phyloP scores from a whole-genome alignment of 148 eudicot species.

The Vaccinium darrowii region DNA sequence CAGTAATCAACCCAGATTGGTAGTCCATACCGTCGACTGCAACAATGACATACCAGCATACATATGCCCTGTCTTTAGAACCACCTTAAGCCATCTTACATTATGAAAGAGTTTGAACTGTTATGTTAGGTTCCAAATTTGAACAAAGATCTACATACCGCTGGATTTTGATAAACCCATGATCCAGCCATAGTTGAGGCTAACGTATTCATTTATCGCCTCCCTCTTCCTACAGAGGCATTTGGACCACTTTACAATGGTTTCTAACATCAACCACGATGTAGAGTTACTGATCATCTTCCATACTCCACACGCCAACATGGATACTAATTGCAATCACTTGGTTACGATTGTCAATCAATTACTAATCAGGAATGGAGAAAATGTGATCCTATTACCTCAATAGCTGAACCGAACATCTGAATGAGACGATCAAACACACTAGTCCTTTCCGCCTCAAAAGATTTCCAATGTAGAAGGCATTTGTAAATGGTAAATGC shows the following conservation, averaged over 20 bases:
- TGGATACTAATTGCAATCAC: neutral
- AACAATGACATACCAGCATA: neutral
- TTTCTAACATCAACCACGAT: neutral
- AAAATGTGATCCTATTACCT: constrained; percentile 48
- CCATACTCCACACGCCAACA: neutral
- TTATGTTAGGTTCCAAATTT: neutral
- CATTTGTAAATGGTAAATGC: constrained; percentile 95
- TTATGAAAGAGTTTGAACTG: neutral
- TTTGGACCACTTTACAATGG: neutral
- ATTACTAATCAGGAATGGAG: neutral
- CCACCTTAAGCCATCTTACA: neutral
- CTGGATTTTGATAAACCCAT: neutral
- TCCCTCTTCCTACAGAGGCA: neutral
- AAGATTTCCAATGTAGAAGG: constrained; percentile 95
- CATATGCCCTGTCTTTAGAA: neutral
- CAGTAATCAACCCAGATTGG: neutral
- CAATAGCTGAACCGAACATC: constrained; percentile 94
- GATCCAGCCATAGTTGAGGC: neutral
- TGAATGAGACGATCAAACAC: constrained; percentile 97
- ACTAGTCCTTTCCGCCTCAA: constrained; percentile 97
- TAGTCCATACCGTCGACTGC: neutral
- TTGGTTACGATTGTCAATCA: neutral
- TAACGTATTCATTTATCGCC: neutral
- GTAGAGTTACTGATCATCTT: neutral
- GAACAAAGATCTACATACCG: neutral